Conservation (phyloP, 2,329 filamentous ascomycete genomes). For the Hawksworthiomyces lignivorus region DNA sequence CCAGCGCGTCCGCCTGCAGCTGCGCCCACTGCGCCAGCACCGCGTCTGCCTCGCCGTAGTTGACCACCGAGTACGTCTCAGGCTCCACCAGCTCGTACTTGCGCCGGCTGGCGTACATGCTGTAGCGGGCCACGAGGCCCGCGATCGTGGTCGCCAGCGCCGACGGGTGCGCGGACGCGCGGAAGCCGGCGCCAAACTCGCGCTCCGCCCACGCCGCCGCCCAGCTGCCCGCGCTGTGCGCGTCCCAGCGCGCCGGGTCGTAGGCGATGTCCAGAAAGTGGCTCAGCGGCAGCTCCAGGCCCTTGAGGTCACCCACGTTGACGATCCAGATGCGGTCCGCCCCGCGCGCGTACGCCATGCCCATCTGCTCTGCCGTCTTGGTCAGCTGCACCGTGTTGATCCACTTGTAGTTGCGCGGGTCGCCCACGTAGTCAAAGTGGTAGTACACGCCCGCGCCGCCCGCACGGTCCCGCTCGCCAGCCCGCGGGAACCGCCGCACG, state of each 20-base stretch:
- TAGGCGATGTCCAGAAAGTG: conserved; percentile 64
- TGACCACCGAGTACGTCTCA: conserved; percentile 50
- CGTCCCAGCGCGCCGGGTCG: conserved; percentile 48
- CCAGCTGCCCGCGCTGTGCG: conserved; percentile 47
- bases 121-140: conserved; percentile 46
- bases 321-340: conserved; percentile 58
- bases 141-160: conserved; percentile 39
- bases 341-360: conserved; percentile 49
- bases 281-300: conserved; percentile 55
- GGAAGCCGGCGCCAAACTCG: conserved; percentile 44
- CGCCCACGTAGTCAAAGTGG: conserved; percentile 46
- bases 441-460: conserved; percentile 63
- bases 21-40: conserved; percentile 48
- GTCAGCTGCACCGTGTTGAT: conserved; percentile 58
- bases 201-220: conserved; percentile 42
- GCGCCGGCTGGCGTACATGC: conserved; percentile 45
- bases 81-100: conserved; percentile 57
- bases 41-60: conserved; percentile 56
- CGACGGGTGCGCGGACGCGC: conserved; percentile 20
- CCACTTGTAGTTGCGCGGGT: conserved; percentile 45
- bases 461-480: conserved; percentile 48
- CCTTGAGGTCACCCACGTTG: conserved; percentile 61
- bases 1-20: conserved; percentile 46
- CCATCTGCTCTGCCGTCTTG: conserved; percentile 54
- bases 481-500: conserved; percentile 52